Percentiles rank a stretch among this genome's conserved stretches.
Evolutionary conservation across 2,329 filamentous ascomycete genomes (phyloP).

Genomic region (Coniella lustricola): DNA sequence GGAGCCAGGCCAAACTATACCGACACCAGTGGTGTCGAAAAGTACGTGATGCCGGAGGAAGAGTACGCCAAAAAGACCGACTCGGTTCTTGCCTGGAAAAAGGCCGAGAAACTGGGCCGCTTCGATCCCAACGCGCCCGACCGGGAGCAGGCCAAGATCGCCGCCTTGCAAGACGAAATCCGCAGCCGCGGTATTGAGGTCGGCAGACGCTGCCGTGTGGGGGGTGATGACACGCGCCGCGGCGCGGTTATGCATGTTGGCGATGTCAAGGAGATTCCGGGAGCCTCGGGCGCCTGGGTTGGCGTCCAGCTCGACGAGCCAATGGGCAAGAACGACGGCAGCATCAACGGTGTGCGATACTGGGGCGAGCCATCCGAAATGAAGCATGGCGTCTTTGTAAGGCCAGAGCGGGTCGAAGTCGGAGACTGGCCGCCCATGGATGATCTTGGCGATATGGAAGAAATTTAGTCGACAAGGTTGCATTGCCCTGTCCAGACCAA

Average conservation of each 20-base stretch:
- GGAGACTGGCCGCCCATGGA: conserved; percentile 67
- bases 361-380: conserved; percentile 57
- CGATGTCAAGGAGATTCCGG: conserved; percentile 66
- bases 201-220: conserved; percentile 58
- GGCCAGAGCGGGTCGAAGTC: conserved; percentile 69
- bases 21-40: conserved; percentile 74
- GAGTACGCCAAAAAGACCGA: conserved; percentile 83
- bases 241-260: conserved; percentile 68
- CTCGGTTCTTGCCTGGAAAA: conserved; percentile 93
- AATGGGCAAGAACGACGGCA: conserved; percentile 73
- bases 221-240: conserved; percentile 60
- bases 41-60: conserved; percentile 79
- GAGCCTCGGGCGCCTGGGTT: conserved; percentile 60
- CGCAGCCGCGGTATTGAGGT: conserved; percentile 58
- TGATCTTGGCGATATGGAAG: conserved; percentile 71
- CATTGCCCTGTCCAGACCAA: no score
- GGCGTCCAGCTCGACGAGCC: conserved; percentile 72
- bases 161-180: conserved; percentile 63
- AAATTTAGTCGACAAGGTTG: conserved; percentile 44
- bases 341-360: conserved; percentile 57
- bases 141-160: conserved; percentile 65
- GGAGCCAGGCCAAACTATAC: conserved; percentile 71
- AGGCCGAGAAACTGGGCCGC: conserved; percentile 85
- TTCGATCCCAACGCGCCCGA: conserved; percentile 81
- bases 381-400: conserved; percentile 72